phyloP scores from a whole-genome alignment of 2,329 filamentous ascomycete species.

The Botrytis porri region DNA sequence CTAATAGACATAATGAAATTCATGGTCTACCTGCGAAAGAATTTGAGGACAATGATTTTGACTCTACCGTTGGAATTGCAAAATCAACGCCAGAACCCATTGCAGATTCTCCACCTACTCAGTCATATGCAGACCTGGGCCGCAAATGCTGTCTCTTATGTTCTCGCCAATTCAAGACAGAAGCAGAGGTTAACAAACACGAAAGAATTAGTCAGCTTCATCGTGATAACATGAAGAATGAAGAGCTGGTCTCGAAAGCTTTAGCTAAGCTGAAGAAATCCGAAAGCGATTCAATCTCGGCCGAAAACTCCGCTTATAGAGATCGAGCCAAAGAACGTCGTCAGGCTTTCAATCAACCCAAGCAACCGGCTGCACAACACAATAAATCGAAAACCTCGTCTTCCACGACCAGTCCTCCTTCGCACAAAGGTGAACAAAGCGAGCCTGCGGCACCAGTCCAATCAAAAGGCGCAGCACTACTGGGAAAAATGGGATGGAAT shows the following conservation, averaged over 20 bases:
- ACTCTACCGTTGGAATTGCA: slow-evolving; percentile 21
- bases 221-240: slow-evolving; percentile 51
- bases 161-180: slow-evolving; percentile 54
- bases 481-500: slow-evolving; percentile 73
- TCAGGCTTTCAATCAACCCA: slow-evolving; percentile 58
- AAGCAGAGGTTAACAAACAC: slow-evolving; percentile 56
- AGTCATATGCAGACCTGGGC: slow-evolving; percentile 59
- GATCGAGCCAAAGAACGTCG: slow-evolving; percentile 68
- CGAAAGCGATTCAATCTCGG: slow-evolving; percentile 14
- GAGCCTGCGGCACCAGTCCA: slow-evolving; percentile 39
- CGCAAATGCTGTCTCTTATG: slow-evolving; percentile 61
- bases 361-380: slow-evolving; percentile 47
- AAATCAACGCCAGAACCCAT: slow-evolving; percentile 27
- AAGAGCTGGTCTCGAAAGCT: slow-evolving; percentile 44
- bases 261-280: slow-evolving; percentile 40
- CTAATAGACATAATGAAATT: slow-evolving; percentile 65
- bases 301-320: slow-evolving; percentile 35
- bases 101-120: slow-evolving; percentile 41
- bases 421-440: slow-evolving; percentile 42
- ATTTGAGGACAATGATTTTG: slow-evolving; percentile 35
- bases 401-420: slow-evolving; percentile 11
- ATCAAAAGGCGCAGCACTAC: slow-evolving; percentile 63
- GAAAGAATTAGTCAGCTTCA: slow-evolving; percentile 58
- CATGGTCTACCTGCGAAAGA: slow-evolving; percentile 50
- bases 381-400: slow-evolving; percentile 36